Base-by-base conservation (phyloP, 257 asterid species). In the Galeopsis tetrahit region DNA sequence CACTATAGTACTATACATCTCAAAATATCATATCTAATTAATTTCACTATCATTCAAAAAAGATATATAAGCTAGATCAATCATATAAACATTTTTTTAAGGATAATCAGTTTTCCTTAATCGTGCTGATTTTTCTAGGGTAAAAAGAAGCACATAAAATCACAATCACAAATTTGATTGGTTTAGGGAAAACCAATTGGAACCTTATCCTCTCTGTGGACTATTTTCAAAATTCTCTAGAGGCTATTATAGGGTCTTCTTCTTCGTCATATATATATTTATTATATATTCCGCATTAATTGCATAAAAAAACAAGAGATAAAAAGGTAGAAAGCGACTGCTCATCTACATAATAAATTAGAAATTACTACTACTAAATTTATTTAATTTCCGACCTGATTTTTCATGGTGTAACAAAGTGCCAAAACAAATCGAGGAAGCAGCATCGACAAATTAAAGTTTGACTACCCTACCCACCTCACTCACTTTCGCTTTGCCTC, bases 311-410 rank as follows among this genome's bases (percentile, higher is more conserved):
- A 9, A 44, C 7, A 42, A 10, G n/a, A 6, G 14, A 31, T 46
- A 66, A 48, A 66, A 48, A 46, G 44, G 31, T 33, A 4, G 72
- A 51, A 68, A 68, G 36, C 7, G 63, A 49, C 35, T 52, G 13
- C 63, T 51, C 63, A 68, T 66, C 60, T 60, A 66, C 71, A 34
- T 14, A 68, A 68, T 51, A 68, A 21, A 21, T 21, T 21, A 21
- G 28, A 21, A 21, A 21, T 21, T 21, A 21, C 28, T 21, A 0
- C 28, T 21, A 21, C 28, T 21, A 21, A 21, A 21, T 21, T 21
- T 21, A 21, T 21, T 21, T 21, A 21, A 21, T 21, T 0, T 21
- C 28, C 1, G 28, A 21, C 28, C 28, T 21, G 28, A 21, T 21
- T 21, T 21, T 21, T 21, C 1, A 21, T 21, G 28, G 28, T 21